These are phyloP conservation scores for cucumber (Cucumis sativus) DNA, from an alignment of 306 rosid genomes.

Conservation along the genomic window Cucumber_9930_V3 NC_026657.2:19318001-19318500, in stretches of 20 bases:
- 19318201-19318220: background rate
- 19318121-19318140: too few species aligned
- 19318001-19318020: too few species aligned
- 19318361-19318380: background rate
- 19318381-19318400: background rate
- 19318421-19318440: background rate
- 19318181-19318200: background rate
- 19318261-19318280: background rate
- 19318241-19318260: background rate
- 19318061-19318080: too few species aligned
- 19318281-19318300: background rate
- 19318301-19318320: background rate
- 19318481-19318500: background rate
- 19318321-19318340: background rate
- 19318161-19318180: background rate
- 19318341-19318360: background rate
- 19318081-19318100: too few species aligned
- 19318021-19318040: too few species aligned
- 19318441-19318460: background rate
- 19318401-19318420: background rate
- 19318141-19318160: too few species aligned
- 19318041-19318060: too few species aligned
- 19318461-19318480: background rate
- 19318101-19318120: too few species aligned
- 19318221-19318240: background rate